phyloP scores from a whole-genome alignment of 176 grass and related monocot genomes.

The Bonia amplexicaulis region DNA sequence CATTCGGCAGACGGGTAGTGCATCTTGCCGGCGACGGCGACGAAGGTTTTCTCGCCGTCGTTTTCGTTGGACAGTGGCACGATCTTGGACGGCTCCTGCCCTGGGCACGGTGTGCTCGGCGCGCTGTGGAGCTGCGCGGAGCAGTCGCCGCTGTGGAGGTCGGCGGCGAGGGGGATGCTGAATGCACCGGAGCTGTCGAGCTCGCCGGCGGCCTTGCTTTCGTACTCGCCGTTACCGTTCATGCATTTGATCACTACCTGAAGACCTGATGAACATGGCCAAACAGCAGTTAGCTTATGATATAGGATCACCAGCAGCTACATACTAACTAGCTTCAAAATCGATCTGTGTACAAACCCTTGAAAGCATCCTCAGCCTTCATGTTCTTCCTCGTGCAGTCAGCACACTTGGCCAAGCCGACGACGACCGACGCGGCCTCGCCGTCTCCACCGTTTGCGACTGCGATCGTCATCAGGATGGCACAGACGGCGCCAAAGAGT shows the following conservation, averaged over 20 bases:
- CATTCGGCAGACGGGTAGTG: neutral
- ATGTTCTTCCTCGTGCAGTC: neutral
- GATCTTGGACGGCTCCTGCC: conserved; percentile 22
- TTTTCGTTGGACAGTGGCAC: neutral
- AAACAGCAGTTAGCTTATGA: neutral
- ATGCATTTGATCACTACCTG: conserved; percentile 35
- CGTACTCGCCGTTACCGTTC: conserved; percentile 8
- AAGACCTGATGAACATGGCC: neutral
- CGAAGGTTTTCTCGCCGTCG: neutral
- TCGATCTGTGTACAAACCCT: neutral
- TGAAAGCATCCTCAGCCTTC: neutral
- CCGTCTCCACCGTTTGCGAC: neutral
- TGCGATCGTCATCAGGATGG: neutral
- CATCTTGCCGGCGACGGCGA: conserved; percentile 16
- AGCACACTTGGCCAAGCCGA: neutral
- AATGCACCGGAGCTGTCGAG: neutral
- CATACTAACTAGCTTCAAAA: too few species aligned
- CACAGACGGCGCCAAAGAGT: neutral
- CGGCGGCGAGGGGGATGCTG: neutral
- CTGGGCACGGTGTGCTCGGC: neutral
- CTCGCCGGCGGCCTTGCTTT: neutral
- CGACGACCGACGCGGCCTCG: neutral
- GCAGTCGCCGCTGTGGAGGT: conserved; percentile 20
- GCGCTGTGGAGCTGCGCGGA: conserved; percentile 21
- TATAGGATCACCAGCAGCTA: too few species aligned